Evolutionary conservation across 257 asterid genomes (phyloP).

Genomic region (Solanum sitiens): DNA sequence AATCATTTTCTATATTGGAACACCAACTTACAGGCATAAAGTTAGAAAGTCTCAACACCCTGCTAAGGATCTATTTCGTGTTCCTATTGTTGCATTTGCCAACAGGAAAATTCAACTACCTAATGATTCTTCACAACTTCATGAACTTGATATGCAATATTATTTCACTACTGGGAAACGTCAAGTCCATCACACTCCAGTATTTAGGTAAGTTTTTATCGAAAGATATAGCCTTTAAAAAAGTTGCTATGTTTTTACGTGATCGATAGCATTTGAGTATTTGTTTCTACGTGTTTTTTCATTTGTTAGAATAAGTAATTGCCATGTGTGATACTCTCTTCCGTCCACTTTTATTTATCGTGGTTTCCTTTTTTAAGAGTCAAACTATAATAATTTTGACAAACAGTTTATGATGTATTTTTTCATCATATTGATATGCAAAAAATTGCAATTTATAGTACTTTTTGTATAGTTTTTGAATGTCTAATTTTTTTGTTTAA

Average conservation of each 20-base stretch:
- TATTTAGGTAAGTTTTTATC: conserved; percentile 40
- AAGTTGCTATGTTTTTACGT: background rate
- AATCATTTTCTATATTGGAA: conserved; percentile 52
- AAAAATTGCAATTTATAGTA: too few relatives aligned
- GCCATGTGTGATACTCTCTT: background rate
- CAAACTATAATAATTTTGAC: too few relatives aligned
- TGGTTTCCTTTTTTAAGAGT: too few relatives aligned
- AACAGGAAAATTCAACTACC: conserved; percentile 45
- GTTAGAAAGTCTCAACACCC: conserved; percentile 50
- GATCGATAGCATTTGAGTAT: background rate
- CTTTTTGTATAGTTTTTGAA: too few relatives aligned
- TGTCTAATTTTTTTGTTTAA: too few relatives aligned
- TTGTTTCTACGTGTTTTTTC: background rate
- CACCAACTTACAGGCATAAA: conserved; percentile 67
- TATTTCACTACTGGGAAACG: conserved; percentile 45
- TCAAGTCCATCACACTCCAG: conserved; percentile 46
- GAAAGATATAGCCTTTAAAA: too few relatives aligned
- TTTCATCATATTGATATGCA: too few relatives aligned
- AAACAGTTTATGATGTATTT: too few relatives aligned
- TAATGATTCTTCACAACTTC: conserved; percentile 29
- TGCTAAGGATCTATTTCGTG: conserved; percentile 42
- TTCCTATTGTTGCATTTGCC: conserved; percentile 30
- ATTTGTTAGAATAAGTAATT: background rate
- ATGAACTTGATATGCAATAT: conserved; percentile 50
- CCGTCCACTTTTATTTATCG: too few relatives aligned